phyloP scores from a whole-genome alignment of 305 asterid species.

The Fraxinus xanthoxyloides region DNA sequence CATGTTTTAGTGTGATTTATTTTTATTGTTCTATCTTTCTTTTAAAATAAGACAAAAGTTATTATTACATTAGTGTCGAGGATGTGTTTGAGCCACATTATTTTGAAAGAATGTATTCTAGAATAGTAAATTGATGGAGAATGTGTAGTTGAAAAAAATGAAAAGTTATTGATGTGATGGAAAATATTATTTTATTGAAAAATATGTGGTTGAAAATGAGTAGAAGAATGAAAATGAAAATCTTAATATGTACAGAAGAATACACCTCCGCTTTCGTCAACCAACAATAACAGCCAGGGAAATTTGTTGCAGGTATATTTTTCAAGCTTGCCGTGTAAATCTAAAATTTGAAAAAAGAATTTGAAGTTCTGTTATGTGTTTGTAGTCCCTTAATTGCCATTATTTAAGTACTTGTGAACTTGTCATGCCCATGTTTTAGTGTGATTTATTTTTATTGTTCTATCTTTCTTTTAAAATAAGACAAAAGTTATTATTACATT shows the following conservation, averaged over 20 bases:
- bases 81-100: no score
- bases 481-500: neutral
- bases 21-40: neutral
- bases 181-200: no score
- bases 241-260: no score
- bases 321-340: conserved; percentile 8
- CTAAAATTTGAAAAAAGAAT: neutral
- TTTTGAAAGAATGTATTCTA: no score
- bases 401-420: neutral
- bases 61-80: neutral
- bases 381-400: neutral
- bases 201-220: no score
- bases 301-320: conserved; percentile 61
- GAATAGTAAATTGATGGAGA: no score
- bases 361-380: neutral
- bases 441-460: neutral
- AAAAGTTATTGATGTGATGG: no score
- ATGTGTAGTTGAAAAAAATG: no score
- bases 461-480: neutral
- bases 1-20: neutral
- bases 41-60: neutral
- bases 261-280: conserved; percentile 77
- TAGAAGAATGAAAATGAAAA: no score
- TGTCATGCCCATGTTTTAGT: neutral
- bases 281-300: conserved; percentile 60